phyloP scores from a whole-genome alignment of 2,329 filamentous ascomycete species.

The Beauveria australis region DNA sequence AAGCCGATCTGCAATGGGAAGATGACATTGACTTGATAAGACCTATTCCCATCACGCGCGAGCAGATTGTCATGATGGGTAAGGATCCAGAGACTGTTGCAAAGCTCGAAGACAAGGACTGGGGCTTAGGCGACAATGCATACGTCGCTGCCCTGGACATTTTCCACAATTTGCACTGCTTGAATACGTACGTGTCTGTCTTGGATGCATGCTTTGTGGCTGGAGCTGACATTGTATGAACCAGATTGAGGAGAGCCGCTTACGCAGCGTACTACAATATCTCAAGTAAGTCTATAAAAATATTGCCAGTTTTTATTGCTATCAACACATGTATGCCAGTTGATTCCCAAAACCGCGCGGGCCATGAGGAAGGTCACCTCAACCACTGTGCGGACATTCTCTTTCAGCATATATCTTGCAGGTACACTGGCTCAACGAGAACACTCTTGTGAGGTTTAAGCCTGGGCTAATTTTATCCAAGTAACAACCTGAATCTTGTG shows the following conservation, averaged over 20 bases:
- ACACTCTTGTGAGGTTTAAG: neutral
- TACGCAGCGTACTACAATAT: neutral
- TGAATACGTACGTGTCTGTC: neutral
- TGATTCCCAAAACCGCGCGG: neutral
- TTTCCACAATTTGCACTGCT: slow-evolving; percentile 4
- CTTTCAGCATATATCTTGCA: slow-evolving; percentile 2
- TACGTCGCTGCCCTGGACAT: neutral
- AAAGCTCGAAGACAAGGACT: slow-evolving; percentile 1
- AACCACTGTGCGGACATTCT: neutral
- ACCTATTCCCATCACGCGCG: neutral
- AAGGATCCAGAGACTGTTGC: neutral
- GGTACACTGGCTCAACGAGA: neutral
- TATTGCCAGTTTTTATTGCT: neutral
- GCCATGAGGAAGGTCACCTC: neutral
- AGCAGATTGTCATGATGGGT: neutral
- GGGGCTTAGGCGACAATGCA: neutral
- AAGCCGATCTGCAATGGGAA: neutral
- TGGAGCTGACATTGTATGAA: neutral
- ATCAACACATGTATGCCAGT: neutral
- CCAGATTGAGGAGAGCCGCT: neutral
- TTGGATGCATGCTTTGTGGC: neutral
- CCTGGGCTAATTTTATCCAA: neutral
- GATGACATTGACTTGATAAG: neutral
- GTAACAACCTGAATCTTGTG: neutral
- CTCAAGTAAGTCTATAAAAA: neutral